Base-by-base conservation (phyloP, 2,329 filamentous ascomycete genomes). In the Talaromyces sp. region DNA sequence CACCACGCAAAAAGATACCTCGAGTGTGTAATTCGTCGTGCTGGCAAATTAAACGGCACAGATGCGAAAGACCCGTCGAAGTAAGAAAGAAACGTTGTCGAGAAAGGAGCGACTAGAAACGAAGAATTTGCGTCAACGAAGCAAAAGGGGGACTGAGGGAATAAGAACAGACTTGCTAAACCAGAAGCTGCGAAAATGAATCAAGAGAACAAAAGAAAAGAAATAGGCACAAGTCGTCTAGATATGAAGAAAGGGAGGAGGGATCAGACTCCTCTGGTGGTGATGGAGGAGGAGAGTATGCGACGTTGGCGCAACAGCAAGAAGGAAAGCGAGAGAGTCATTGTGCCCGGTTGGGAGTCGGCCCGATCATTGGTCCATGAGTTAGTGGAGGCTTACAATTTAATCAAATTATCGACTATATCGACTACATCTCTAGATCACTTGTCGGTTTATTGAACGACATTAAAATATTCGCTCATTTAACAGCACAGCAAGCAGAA, bases 81-180 rank as follows among this genome's bases (percentile, higher is more conserved):
- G 52, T 31, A 22, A 37, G 33, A 22, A 54, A 35, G 33, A 56
- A 54, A 39, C 10, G 19, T 7, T 39, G 56, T 59, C 56, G n/a
- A 59, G 39, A 59, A 67, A 69, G 60, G 67, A 63, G 61, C 41
- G 61, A 63, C 61, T 57, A 25, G 49, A 63, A 56, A 63, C 33
- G 49, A 60, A 64, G 22, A 43, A 64, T 31, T 31, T 33, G n/a
- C 25, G 52, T 50, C 27, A 31, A 27, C 22, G 37, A 35, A 39
- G 49, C 17, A 43, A 58, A 64, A 64, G 56, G 47, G 62, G 62
- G 41, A 47, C 25, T 61, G 35, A 60, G 57, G 45, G 52, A 63
- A 62, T 39, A 39, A 63, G 31, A 67, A 57, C 45, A 60, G 37
- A 63, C 50, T 41, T 33, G 43, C 35, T 61, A 37, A 31, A 58